Conservation (phyloP, 2,329 filamentous ascomycete genomes). For the Arthrinium puccinioides region DNA sequence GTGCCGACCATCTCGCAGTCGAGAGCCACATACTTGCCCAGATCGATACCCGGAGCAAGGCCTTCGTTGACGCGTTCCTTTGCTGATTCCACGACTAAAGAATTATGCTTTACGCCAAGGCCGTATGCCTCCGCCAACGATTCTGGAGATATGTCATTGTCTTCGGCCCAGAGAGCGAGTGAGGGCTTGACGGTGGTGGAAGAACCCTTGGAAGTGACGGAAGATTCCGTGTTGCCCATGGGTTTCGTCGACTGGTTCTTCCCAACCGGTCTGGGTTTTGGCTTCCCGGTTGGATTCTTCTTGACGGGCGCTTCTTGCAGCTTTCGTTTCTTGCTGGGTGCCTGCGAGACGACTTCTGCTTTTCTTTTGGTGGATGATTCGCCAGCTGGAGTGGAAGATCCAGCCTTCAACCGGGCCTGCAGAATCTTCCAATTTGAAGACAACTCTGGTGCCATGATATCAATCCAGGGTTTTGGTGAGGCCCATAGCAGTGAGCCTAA, state of each 20-base stretch:
- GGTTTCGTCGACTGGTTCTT: conserved; percentile 19
- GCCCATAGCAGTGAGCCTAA: background rate
- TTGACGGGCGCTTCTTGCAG: conserved; percentile 18
- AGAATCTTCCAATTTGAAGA: conserved; percentile 76
- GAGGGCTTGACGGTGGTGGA: conserved; percentile 40
- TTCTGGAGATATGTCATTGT: conserved; percentile 54
- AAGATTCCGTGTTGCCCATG: conserved; percentile 54
- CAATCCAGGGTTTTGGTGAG: background rate
- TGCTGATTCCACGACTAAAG: conserved; percentile 20
- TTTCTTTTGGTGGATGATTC: conserved; percentile 34
- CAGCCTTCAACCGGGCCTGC: conserved; percentile 52
- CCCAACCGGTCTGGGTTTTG: conserved; percentile 4
- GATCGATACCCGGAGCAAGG: conserved; percentile 51
- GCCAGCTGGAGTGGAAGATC: conserved; percentile 22
- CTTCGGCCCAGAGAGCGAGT: conserved; percentile 52
- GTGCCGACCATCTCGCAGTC: conserved; percentile 99
- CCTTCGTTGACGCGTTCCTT: conserved; percentile 57
- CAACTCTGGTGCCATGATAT: conserved; percentile 36
- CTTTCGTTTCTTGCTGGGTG: conserved; percentile 15
- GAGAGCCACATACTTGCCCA: conserved; percentile 86
- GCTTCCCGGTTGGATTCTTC: conserved; percentile 9
- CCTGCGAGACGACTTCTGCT: conserved; percentile 17
- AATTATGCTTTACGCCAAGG: conserved; percentile 41
- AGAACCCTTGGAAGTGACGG: conserved; percentile 30
- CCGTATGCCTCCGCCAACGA: conserved; percentile 56